Conservation (phyloP, 2,329 filamentous ascomycete species). For the Clarireedia monteithiana region DNA sequence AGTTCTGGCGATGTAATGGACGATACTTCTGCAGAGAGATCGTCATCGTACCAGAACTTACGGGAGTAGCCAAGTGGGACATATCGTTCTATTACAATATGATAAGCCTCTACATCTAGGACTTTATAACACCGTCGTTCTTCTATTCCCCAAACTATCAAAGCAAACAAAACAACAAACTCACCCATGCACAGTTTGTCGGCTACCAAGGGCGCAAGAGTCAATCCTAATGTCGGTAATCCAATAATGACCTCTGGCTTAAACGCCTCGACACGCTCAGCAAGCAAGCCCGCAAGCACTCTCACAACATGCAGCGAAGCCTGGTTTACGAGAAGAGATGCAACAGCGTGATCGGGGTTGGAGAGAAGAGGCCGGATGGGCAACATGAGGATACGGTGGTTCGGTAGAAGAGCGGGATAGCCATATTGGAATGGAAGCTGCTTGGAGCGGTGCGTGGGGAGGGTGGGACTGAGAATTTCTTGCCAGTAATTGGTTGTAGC, state of each 20-base stretch:
- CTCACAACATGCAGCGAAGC: constrained; percentile 19
- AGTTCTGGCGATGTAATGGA: constrained; percentile 23
- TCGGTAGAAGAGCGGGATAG: constrained; percentile 18
- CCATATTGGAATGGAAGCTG: constrained; percentile 18
- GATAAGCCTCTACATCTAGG: too few species aligned
- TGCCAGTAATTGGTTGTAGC: constrained; percentile 25
- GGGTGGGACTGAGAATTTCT: constrained; percentile 11
- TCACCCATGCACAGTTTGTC: constrained; percentile 18
- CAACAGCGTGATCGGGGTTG: constrained; percentile 18
- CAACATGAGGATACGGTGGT: constrained; percentile 18
- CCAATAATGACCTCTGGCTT: constrained; percentile 22
- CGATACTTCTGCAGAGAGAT: constrained; percentile 18
- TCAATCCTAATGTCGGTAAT: constrained; percentile 22
- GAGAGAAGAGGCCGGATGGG: constrained; percentile 18
- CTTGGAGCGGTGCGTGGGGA: background rate
- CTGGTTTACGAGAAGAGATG: constrained; percentile 24
- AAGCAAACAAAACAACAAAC: constrained; percentile 1
- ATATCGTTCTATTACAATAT: constrained; percentile 16
- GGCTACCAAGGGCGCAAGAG: constrained; percentile 19
- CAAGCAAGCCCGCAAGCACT: constrained; percentile 14
- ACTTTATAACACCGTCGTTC: too few species aligned
- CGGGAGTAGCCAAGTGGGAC: constrained; percentile 25
- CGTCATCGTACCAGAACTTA: constrained; percentile 26
- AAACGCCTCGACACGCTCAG: constrained; percentile 9
- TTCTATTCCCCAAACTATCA: background rate